Evolutionary conservation across 2,329 filamentous ascomycete species (phyloP).

Genomic region (Purpureocillium takamizusanense): DNA sequence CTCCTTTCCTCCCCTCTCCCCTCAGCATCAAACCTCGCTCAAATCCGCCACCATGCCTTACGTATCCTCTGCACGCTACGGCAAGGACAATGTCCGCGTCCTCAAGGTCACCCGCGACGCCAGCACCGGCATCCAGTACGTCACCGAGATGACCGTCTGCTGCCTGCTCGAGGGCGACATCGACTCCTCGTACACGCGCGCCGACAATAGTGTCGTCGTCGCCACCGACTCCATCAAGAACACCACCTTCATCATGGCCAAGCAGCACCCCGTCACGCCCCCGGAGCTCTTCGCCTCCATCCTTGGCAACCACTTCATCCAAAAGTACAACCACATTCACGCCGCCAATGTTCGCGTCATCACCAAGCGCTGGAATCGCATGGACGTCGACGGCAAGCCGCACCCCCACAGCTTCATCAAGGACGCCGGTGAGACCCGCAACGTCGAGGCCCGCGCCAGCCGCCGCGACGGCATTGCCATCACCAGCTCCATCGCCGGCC

Average conservation of each 20-base stretch:
- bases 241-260: conserved; percentile 89
- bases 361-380: conserved; percentile 85
- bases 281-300: conserved; percentile 86
- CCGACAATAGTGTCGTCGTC: conserved; percentile 91
- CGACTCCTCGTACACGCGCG: conserved; percentile 78
- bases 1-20: not conserved
- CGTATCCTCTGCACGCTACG: conserved; percentile 62
- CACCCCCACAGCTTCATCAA: conserved; percentile 94
- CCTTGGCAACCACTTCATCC: conserved; percentile 80
- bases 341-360: conserved; percentile 72
- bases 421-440: conserved; percentile 80
- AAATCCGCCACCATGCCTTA: conserved; percentile 35
- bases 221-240: conserved; percentile 99
- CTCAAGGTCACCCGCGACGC: conserved; percentile 86
- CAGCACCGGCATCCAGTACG: conserved; percentile 68
- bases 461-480: conserved; percentile 65
- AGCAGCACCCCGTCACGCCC: conserved; percentile 83
- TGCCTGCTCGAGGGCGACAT: conserved; percentile 91
- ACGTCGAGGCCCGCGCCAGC: conserved; percentile 63
- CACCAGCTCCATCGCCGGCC: conserved; percentile 66
- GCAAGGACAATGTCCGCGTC: conserved; percentile 97
- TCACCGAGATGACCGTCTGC: conserved; percentile 92
- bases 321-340: conserved; percentile 81
- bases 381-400: conserved; percentile 76
- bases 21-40: conserved; percentile 5